phyloP scores from a whole-genome alignment of 768 basidiomycete genomes.

The Suillus decipiens region DNA sequence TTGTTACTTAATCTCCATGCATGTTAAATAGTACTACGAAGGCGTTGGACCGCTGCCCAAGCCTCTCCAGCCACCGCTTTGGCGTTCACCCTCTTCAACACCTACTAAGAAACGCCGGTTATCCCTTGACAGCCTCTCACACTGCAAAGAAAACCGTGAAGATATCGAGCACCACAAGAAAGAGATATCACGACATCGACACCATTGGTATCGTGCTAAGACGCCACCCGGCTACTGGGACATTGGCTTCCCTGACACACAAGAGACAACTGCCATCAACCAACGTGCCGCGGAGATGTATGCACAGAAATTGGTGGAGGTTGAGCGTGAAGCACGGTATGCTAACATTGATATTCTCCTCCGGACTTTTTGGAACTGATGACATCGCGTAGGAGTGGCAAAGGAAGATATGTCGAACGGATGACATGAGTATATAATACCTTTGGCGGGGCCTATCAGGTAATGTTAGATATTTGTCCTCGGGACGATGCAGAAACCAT shows the following conservation, averaged over 20 bases:
- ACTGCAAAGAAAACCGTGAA: conserved; percentile 36
- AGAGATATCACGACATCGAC: conserved; percentile 69
- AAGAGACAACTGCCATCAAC: conserved; percentile 79
- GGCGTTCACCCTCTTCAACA: conserved; percentile 62
- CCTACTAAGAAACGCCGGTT: conserved; percentile 22
- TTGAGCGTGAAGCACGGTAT: conserved; percentile 62
- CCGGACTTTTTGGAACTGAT: not conserved
- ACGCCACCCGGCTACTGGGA: conserved; percentile 91
- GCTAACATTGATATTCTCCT: conserved; percentile 24
- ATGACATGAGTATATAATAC: conserved; percentile 16
- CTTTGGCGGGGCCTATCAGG: not conserved
- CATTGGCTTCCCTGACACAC: conserved; percentile 88
- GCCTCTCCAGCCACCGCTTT: conserved; percentile 66
- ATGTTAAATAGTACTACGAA: conserved; percentile 68
- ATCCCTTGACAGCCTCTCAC: conserved; percentile 11
- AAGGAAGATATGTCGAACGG: conserved; percentile 31
- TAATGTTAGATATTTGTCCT: not conserved
- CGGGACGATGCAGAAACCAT: not conserved
- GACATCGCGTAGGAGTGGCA: conserved; percentile 17
- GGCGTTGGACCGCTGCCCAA: conserved; percentile 71
- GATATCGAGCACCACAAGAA: conserved; percentile 58
- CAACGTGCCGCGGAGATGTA: conserved; percentile 72
- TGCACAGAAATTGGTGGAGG: conserved; percentile 54
- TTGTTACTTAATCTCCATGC: not conserved
- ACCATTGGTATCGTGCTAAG: conserved; percentile 65